Conservation (phyloP, 2,329 filamentous ascomycete genomes). For the Diaporthe aspalathi region DNA sequence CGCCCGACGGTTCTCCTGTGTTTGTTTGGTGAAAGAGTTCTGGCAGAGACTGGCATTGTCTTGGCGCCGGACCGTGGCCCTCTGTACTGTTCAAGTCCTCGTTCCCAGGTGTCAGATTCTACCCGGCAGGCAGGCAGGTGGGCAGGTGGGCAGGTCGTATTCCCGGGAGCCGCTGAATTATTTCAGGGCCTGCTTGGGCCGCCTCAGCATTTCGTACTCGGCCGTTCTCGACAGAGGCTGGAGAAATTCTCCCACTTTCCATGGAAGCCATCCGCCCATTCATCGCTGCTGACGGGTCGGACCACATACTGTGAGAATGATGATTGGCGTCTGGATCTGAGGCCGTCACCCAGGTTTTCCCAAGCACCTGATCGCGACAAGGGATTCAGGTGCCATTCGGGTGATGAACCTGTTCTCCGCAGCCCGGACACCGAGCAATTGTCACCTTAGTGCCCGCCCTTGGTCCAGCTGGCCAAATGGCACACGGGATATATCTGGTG, state of each 20-base stretch:
- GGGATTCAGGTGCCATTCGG: background rate
- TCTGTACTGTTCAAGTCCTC: background rate
- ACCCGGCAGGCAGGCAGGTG: background rate
- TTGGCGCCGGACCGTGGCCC: slow-evolving; percentile 6
- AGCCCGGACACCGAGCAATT: background rate
- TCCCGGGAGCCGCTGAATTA: background rate
- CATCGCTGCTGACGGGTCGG: background rate
- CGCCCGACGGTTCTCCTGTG: slow-evolving; percentile 3
- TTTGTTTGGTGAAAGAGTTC: background rate
- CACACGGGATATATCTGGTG: background rate
- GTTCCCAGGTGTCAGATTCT: background rate
- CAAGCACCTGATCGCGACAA: background rate
- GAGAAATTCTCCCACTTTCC: background rate
- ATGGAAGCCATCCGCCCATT: background rate
- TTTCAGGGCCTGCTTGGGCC: background rate
- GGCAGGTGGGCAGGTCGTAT: slow-evolving; percentile 6
- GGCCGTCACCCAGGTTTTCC: background rate
- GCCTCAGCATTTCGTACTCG: background rate
- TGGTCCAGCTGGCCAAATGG: background rate
- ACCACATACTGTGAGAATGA: background rate
- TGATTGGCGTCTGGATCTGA: background rate
- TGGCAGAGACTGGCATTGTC: slow-evolving; percentile 17
- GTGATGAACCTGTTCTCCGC: background rate
- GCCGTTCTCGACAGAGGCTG: slow-evolving; percentile 1
- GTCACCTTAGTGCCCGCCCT: background rate